These are phyloP conservation scores for Cytospora piceicola DNA, from an alignment of 2,329 filamentous ascomycete genomes.

Conservation along the genomic window DNA sequence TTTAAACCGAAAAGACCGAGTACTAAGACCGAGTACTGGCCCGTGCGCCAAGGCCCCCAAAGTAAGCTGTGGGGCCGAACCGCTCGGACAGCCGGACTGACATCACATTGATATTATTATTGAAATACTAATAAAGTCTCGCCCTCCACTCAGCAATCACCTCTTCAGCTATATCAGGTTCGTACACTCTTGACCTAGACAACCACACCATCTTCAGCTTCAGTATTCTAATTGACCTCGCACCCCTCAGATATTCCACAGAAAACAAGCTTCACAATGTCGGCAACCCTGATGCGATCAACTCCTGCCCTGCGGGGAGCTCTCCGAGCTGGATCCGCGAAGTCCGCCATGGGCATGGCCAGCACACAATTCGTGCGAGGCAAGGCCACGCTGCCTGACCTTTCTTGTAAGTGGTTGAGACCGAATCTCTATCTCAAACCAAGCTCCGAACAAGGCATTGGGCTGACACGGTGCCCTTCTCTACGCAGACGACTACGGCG, in stretches of 20 bases:
- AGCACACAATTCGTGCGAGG: constrained; percentile 78
- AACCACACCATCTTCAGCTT: background rate
- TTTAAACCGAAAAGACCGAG: too few relatives aligned
- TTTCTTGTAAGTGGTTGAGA: constrained; percentile 55
- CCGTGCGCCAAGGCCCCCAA: constrained; percentile 1
- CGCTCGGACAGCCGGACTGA: constrained; percentile 23
- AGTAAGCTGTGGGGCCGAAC: constrained; percentile 13
- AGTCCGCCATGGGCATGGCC: constrained; percentile 66
- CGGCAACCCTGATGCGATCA: constrained; percentile 74
- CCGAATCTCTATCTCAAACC: background rate
- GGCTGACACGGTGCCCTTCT: constrained; percentile 5
- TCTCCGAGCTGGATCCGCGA: constrained; percentile 68
- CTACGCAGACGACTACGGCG: constrained; percentile 85
- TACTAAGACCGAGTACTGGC: too few relatives aligned
- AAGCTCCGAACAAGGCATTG: background rate
- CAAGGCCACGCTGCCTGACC: constrained; percentile 92
- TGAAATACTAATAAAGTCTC: constrained; percentile 15
- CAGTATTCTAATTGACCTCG: constrained; percentile 12
- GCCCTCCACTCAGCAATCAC: background rate
- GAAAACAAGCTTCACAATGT: constrained; percentile 60
- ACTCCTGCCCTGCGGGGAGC: constrained; percentile 70
- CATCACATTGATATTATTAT: constrained; percentile 19
- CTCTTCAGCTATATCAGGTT: constrained; percentile 6
- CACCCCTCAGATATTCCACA: constrained; percentile 5
- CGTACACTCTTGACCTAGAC: constrained; percentile 18